Percentiles rank a stretch among this genome's conserved stretches.
Conservation (phyloP, 306 rosid genomes). For the Luffa acutangula region DNA sequence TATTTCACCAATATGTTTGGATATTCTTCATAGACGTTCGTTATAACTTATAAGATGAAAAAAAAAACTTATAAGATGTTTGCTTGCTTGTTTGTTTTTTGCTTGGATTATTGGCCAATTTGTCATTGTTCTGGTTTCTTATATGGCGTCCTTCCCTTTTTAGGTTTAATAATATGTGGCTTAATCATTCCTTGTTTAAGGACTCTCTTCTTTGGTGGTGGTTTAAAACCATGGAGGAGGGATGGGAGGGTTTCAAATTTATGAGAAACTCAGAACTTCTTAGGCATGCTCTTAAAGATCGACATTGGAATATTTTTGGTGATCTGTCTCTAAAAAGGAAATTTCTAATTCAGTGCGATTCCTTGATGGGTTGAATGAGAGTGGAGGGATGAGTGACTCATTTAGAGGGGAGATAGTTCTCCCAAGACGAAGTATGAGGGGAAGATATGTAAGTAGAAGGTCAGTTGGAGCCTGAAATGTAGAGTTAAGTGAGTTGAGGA, state of each 20-base stretch:
- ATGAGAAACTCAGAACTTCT: not conserved
- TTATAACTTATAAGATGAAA: too few species aligned
- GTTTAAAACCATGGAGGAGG: not conserved
- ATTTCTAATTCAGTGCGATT: not conserved
- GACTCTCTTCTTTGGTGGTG: not conserved
- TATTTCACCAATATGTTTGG: not conserved
- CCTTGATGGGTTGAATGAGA: not conserved
- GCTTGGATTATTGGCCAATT: not conserved
- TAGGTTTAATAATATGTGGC: not conserved
- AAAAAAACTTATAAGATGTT: not conserved
- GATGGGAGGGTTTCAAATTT: not conserved
- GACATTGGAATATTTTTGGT: not conserved
- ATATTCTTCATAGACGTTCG: not conserved
- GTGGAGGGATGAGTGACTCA: not conserved
- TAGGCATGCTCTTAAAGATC: not conserved
- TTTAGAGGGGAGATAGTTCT: not conserved
- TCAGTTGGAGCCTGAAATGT: not conserved
- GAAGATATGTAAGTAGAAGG: not conserved
- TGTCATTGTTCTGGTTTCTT: not conserved
- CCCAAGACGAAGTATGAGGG: not conserved
- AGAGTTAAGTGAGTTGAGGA: not conserved
- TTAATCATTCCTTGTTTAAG: not conserved
- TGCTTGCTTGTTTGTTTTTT: not conserved
- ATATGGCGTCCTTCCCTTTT: not conserved
- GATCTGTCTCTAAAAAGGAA: not conserved